Evolutionary conservation across 2,329 filamentous ascomycete genomes (phyloP).

Genomic region (Pestalotiopsis sp.): DNA sequence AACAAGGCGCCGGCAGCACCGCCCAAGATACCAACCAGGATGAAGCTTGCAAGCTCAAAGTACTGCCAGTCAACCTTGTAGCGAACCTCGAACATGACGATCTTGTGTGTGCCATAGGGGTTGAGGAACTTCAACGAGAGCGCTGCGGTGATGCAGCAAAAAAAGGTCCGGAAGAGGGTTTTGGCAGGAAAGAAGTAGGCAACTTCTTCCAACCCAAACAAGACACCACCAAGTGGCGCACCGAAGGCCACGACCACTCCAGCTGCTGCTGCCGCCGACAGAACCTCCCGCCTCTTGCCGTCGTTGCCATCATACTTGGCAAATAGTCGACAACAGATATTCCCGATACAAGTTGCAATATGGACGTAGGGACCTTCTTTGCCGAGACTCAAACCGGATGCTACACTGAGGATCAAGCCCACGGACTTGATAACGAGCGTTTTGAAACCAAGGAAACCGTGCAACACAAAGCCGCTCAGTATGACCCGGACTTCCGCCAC

Average conservation of each 20-base stretch:
- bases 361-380: conserved; percentile 98
- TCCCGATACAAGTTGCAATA: conserved; percentile 92
- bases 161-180: conserved; percentile 95
- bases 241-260: conserved; percentile 95
- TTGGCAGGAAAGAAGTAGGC: conserved; percentile 98
- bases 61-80: conserved; percentile 91
- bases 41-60: conserved; percentile 86
- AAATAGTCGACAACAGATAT: conserved; percentile 93
- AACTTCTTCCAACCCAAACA: conserved; percentile 94
- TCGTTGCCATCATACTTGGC: conserved; percentile 93
- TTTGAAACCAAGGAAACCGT: conserved; percentile 89
- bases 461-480: conserved; percentile 94
- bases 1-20: conserved; percentile 87
- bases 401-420: conserved; percentile 83
- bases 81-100: conserved; percentile 93
- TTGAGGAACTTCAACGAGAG: conserved; percentile 93
- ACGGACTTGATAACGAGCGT: conserved; percentile 85
- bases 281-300: conserved; percentile 86
- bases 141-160: conserved; percentile 93
- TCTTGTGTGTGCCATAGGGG: conserved; percentile 94
- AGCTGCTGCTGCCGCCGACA: conserved; percentile 90
- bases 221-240: conserved; percentile 81
- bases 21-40: conserved; percentile 83
- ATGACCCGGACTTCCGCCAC: conserved; percentile 98
- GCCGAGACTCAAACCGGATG: conserved; percentile 89